phyloP scores from a whole-genome alignment of 306 rosid species.

The Citrullus colocynthis region DNA sequence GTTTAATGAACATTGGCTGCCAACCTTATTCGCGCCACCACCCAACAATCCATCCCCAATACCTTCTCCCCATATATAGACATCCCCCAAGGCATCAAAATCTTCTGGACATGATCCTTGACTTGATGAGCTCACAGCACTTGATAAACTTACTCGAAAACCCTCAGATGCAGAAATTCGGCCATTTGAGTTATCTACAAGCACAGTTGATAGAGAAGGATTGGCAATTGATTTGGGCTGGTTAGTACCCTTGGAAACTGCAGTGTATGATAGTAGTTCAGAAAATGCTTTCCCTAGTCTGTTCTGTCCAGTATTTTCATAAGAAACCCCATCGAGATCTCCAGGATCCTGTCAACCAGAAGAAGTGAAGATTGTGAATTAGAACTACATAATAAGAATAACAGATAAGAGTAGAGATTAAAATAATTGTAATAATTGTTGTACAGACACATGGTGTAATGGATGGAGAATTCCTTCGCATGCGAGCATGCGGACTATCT shows the following conservation, averaged over 20 bases:
- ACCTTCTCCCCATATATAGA: slow-evolving; percentile 86
- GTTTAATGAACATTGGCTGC: slow-evolving; percentile 23
- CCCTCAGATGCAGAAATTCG: slow-evolving; percentile 61
- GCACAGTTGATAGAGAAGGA: slow-evolving; percentile 37
- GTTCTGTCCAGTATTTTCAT: slow-evolving; percentile 34
- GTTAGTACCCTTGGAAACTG: slow-evolving; percentile 29
- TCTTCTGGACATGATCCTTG: slow-evolving; percentile 80
- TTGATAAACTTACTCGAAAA: slow-evolving; percentile 76
- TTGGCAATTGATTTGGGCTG: slow-evolving; percentile 38
- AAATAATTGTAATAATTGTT: slow-evolving; percentile 10
- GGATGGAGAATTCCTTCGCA: slow-evolving; percentile 48
- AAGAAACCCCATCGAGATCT: slow-evolving; percentile 31
- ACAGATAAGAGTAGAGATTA: background rate
- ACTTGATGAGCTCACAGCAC: slow-evolving; percentile 93
- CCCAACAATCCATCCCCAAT: slow-evolving; percentile 60
- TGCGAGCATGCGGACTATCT: slow-evolving; percentile 43
- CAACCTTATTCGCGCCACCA: slow-evolving; percentile 54
- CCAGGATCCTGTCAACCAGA: slow-evolving; percentile 52
- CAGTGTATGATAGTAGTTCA: slow-evolving; percentile 56
- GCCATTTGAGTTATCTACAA: slow-evolving; percentile 54
- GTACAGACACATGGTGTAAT: slow-evolving; percentile 51
- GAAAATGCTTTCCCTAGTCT: slow-evolving; percentile 72
- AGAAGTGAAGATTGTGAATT: slow-evolving; percentile 11
- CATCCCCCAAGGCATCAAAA: slow-evolving; percentile 71
- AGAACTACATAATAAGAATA: slow-evolving; percentile 5